phyloP scores from a whole-genome alignment of 78 protist genomes.

The Dictyostelium firmibasis region DNA sequence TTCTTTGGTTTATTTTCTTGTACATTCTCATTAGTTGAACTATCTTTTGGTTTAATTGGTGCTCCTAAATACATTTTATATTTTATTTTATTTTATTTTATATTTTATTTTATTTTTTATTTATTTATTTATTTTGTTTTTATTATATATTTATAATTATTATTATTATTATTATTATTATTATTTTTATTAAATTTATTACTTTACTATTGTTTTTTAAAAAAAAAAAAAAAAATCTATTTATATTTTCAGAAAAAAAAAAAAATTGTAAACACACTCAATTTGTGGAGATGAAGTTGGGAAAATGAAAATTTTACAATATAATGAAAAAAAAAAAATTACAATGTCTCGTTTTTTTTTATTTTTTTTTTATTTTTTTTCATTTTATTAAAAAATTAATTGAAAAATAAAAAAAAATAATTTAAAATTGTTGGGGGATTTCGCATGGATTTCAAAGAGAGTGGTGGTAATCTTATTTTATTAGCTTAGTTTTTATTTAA shows the following conservation, averaged over 20 bases:
- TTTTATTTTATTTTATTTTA: not conserved
- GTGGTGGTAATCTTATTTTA: too few species aligned
- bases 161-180: too few species aligned
- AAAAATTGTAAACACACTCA: too few species aligned
- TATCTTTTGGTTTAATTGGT: slow-evolving; percentile 24
- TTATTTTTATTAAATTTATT: too few species aligned
- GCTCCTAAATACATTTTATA: slow-evolving; percentile 54
- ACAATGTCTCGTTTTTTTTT: not conserved
- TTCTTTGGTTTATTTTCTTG: not conserved
- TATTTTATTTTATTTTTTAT: not conserved
- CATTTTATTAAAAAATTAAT: not conserved
- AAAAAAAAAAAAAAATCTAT: not conserved
- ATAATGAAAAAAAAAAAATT: too few species aligned
- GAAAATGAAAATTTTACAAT: not conserved
- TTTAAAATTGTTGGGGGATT: not conserved
- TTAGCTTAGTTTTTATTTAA: too few species aligned
- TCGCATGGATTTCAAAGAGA: not conserved
- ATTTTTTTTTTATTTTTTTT: not conserved
- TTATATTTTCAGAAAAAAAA: not conserved
- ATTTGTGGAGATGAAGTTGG: not conserved
- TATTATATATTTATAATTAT: too few species aligned
- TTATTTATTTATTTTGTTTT: not conserved
- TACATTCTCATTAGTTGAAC: not conserved
- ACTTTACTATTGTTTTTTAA: too few species aligned
- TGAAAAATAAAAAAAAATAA: not conserved